Evolutionary conservation across 306 rosid species (phyloP).

Genomic region (Hippophae tibetana): DNA sequence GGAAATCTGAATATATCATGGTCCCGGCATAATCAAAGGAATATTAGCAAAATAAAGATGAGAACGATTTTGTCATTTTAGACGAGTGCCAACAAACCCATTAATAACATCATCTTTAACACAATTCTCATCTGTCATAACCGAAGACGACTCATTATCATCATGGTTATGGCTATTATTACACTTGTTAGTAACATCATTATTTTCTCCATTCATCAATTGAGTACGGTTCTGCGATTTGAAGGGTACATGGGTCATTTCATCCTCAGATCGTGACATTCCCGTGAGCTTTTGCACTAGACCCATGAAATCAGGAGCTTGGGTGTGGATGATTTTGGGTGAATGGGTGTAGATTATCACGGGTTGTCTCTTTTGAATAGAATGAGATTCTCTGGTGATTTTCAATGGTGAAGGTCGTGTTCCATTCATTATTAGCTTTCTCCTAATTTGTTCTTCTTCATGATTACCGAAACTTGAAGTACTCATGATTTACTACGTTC

Average conservation of each 20-base stretch:
- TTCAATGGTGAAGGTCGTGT: slow-evolving; percentile 63
- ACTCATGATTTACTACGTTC: slow-evolving; percentile 17
- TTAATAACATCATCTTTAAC: neutral
- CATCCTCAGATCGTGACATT: slow-evolving; percentile 12
- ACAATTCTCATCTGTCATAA: slow-evolving; percentile 23
- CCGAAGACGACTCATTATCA: slow-evolving; percentile 22
- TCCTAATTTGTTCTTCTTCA: slow-evolving; percentile 15
- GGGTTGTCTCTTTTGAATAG: slow-evolving; percentile 39
- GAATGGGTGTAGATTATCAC: slow-evolving; percentile 71
- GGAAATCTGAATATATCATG: slow-evolving; percentile 20
- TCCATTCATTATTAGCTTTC: slow-evolving; percentile 28
- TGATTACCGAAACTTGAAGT: slow-evolving; percentile 14
- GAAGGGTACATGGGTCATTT: neutral
- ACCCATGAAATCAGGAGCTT: slow-evolving; percentile 67
- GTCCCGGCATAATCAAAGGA: slow-evolving; percentile 56
- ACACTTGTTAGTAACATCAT: neutral
- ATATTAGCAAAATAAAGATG: slow-evolving; percentile 27
- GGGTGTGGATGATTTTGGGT: slow-evolving; percentile 69
- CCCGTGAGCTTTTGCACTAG: slow-evolving; percentile 89
- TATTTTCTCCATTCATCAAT: no score
- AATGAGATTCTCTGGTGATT: slow-evolving; percentile 40
- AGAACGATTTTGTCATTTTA: neutral
- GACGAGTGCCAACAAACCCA: no score
- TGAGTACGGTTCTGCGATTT: neutral
- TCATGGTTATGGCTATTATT: neutral